Evolutionary conservation across 495 filamentous ascomycete genomes (phyloP).

Genomic region (Cryomyces minteri): DNA sequence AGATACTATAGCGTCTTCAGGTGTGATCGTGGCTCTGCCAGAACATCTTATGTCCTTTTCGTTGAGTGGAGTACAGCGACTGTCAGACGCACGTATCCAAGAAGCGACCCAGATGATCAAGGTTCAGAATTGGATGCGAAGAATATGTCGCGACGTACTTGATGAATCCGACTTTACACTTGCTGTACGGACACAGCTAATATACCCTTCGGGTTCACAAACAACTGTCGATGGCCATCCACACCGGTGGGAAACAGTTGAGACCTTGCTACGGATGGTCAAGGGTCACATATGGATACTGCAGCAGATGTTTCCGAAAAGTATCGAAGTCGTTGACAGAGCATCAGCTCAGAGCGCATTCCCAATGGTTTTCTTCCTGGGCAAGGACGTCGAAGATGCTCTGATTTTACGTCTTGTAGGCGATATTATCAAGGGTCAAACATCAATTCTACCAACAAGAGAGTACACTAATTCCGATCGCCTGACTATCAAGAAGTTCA

Average conservation of each 20-base stretch:
- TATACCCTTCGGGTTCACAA: constrained; percentile 30
- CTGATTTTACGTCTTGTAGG: constrained; percentile 16
- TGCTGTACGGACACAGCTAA: constrained; percentile 22
- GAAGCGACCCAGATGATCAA: constrained; percentile 24
- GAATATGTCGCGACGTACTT: constrained; percentile 29
- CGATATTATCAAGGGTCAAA: constrained; percentile 14
- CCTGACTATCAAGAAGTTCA: constrained; percentile 14
- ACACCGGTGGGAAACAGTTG: constrained; percentile 25
- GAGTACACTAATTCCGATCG: constrained; percentile 6
- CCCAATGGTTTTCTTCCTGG: constrained; percentile 26
- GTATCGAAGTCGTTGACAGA: constrained; percentile 24
- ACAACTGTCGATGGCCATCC: constrained; percentile 30
- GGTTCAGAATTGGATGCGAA: constrained; percentile 29
- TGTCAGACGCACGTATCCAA: constrained; percentile 20
- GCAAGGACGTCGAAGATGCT: constrained; percentile 19
- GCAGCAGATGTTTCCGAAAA: constrained; percentile 18
- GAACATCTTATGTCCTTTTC: constrained; percentile 35
- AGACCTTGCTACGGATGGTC: constrained; percentile 26
- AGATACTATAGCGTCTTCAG: constrained; percentile 8
- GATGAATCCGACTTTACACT: constrained; percentile 39
- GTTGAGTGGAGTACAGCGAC: constrained; percentile 28
- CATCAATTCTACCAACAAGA: constrained; percentile 13
- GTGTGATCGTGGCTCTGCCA: constrained; percentile 29
- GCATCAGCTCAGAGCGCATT: constrained; percentile 10
- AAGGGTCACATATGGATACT: constrained; percentile 17